Evolutionary conservation across 2,329 filamentous ascomycete species (phyloP).

Genomic region (Paraphaeosphaeria sporulosa): DNA sequence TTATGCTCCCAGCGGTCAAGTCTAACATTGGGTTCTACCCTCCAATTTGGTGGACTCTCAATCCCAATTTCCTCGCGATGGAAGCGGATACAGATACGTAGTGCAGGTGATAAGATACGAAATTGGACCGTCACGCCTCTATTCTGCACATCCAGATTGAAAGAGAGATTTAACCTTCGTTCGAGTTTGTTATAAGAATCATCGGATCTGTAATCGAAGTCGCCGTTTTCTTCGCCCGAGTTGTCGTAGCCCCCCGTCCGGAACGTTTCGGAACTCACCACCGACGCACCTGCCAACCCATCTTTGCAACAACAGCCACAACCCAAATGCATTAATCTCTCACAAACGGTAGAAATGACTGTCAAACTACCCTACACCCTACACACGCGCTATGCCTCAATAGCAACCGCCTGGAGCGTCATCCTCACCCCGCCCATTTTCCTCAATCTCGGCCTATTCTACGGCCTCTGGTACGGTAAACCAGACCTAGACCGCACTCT

Average conservation of each 20-base stretch:
- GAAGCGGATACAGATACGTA: no score
- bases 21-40: no score
- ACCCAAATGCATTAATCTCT: background rate
- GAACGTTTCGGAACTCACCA: background rate
- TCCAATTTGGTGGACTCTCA: no score
- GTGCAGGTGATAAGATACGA: no score
- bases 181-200: no score
- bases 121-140: no score
- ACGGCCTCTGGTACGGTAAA: background rate
- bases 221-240: background rate
- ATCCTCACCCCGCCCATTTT: background rate
- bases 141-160: no score
- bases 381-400: background rate
- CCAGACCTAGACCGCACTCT: background rate
- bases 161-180: no score
- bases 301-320: background rate
- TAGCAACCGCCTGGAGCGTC: conserved; percentile 1
- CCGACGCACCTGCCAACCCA: background rate
- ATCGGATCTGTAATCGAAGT: no score
- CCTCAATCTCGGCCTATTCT: conserved; percentile 1
- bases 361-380: conserved; percentile 1
- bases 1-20: no score
- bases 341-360: background rate
- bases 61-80: no score
- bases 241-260: background rate